These are phyloP conservation scores for Aspergillus persii DNA, from an alignment of 2,329 filamentous ascomycete species.

Conservation along the genomic window DNA sequence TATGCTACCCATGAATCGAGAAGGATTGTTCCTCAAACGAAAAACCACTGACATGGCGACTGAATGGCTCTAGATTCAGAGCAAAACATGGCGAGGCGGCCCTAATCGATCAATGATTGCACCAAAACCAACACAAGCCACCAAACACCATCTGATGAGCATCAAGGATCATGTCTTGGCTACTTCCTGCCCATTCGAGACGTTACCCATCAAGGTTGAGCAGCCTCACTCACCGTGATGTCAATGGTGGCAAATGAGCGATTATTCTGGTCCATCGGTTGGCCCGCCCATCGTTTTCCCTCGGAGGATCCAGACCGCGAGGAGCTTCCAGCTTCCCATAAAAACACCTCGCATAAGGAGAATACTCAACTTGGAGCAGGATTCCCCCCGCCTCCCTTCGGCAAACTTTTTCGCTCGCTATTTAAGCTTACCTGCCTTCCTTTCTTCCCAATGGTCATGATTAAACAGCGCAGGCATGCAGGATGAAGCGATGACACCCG, in stretches of 20 bases:
- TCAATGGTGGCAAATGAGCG: conserved; percentile 5
- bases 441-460: not conserved
- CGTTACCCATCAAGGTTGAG: not conserved
- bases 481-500: not conserved
- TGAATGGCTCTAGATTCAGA: too few relatives aligned
- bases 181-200: too few relatives aligned
- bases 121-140: too few relatives aligned
- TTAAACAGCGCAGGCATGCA: not conserved
- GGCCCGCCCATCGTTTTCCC: not conserved
- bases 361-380: not conserved
- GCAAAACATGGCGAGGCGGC: too few relatives aligned
- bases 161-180: too few relatives aligned
- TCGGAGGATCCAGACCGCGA: not conserved
- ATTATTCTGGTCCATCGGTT: not conserved
- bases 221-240: not conserved
- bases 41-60: too few relatives aligned
- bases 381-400: not conserved
- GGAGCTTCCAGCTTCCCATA: not conserved
- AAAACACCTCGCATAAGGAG: not conserved
- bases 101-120: too few relatives aligned
- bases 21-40: too few relatives aligned
- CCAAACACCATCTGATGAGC: too few relatives aligned
- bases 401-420: not conserved
- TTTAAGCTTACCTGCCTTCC: not conserved
- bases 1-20: too few relatives aligned